phyloP scores from a whole-genome alignment of 2,329 filamentous ascomycete species.

The Xylariaceae sp. region DNA sequence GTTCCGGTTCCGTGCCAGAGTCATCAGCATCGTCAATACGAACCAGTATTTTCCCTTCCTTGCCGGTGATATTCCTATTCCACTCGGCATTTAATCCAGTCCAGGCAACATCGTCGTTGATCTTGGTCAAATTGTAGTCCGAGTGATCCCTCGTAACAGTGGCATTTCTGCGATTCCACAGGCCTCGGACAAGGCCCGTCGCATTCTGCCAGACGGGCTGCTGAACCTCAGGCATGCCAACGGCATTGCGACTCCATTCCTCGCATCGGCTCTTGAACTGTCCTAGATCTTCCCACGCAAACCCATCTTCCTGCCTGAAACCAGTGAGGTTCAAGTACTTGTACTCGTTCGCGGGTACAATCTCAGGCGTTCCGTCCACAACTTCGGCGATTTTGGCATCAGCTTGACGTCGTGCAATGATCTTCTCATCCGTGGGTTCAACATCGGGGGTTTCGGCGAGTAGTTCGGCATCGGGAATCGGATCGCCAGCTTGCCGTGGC shows the following conservation, averaged over 20 bases:
- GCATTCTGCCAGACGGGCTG: slow-evolving; percentile 70
- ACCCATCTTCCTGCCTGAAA: slow-evolving; percentile 69
- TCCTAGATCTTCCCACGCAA: slow-evolving; percentile 73
- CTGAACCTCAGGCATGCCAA: slow-evolving; percentile 40
- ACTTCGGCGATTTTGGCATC: slow-evolving; percentile 8
- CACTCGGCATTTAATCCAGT: slow-evolving; percentile 58
- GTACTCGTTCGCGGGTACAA: slow-evolving; percentile 8
- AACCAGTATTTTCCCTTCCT: slow-evolving; percentile 66
- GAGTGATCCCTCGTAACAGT: slow-evolving; percentile 45
- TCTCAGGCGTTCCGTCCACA: neutral
- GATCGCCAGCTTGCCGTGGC: slow-evolving; percentile 37
- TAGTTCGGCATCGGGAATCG: slow-evolving; percentile 20
- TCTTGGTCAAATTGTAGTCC: slow-evolving; percentile 62
- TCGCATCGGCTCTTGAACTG: slow-evolving; percentile 64
- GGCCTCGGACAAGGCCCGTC: slow-evolving; percentile 73
- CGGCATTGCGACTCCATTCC: slow-evolving; percentile 56
- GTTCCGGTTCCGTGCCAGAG: slow-evolving; percentile 42
- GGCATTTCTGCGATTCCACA: slow-evolving; percentile 63
- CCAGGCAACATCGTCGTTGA: slow-evolving; percentile 66
- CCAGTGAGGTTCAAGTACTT: slow-evolving; percentile 72
- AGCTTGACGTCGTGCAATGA: neutral
- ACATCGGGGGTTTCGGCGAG: neutral
- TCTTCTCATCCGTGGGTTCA: neutral
- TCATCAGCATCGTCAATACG: slow-evolving; percentile 58
- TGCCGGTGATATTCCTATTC: slow-evolving; percentile 77